Base-by-base conservation (phyloP, 2,329 filamentous ascomycete species). In the Stenocarpella maydis region DNA sequence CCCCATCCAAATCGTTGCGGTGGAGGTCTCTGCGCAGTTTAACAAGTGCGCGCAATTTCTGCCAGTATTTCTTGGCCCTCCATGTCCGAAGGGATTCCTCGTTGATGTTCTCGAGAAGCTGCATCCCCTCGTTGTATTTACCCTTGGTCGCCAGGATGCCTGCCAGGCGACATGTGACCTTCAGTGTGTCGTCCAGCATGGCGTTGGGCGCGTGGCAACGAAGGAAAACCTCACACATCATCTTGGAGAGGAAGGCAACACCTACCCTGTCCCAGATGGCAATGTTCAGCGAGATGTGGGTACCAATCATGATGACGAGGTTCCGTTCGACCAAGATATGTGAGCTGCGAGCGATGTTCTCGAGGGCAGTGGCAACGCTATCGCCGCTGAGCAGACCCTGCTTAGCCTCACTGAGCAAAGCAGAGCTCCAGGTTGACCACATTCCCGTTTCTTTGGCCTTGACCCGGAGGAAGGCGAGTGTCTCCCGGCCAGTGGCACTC, bases 391-490 rank as follows among this genome's bases (percentile, higher is more conserved):
- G 86, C 68, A 98, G 85, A 24, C 88, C 88, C 50, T 97, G 82
- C 77, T 95, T 97, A 3, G 94, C 93, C 79, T 98, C 95, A 74
- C 91, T 94, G 65, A 97, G 84, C 17, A 97, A 82, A 1, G 94
- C 92, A 2, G 93, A 94, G 76, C 92, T 94, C 82, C 95, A 89
- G 3, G 98, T 82, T 65, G 90, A 90, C 88, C 93, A 96, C 88
- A 96, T 95, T 67, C 93, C 92, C 0, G 89, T 88, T 76, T 98
- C 95, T 76, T 91, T 94, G 2, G 95, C 92, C 78, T 96, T 96
- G 19, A 90, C 88, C 72, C 95, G 94, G 47, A 98, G 86, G 75
- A 96, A 98, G 0, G 89, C 86, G 8, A 98, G 85, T 1, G 90
- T 94, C 77, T 98, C 94, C 73, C 91, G 91, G 65, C 94, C 92